Evolutionary conservation across 2,329 filamentous ascomycete species (phyloP).

Genomic region (Rhinocladiella similis): DNA sequence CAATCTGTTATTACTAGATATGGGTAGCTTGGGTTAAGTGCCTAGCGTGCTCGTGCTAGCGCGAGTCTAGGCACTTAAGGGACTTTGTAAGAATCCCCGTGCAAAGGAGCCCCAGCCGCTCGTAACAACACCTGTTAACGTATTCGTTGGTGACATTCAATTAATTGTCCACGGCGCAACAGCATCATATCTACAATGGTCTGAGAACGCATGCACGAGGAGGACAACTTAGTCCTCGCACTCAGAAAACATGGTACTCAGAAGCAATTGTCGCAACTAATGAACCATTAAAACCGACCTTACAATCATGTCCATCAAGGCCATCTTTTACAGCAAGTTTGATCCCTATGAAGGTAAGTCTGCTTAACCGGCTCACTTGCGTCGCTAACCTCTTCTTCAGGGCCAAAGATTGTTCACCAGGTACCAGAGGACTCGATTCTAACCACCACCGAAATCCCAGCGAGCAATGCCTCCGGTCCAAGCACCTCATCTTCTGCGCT

Average conservation of each 20-base stretch:
- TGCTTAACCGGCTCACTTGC: neutral
- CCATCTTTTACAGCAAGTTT: constrained; percentile 68
- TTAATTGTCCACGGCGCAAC: too few species aligned
- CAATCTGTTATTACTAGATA: too few species aligned
- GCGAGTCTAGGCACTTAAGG: too few species aligned
- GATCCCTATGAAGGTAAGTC: constrained; percentile 56
- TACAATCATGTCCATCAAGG: constrained; percentile 55
- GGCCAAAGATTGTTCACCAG: constrained; percentile 64
- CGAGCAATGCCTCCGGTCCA: constrained; percentile 23
- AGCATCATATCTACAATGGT: too few species aligned
- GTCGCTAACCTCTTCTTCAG: constrained; percentile 36
- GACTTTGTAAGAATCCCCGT: too few species aligned
- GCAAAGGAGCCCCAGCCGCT: too few species aligned
- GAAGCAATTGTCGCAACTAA: neutral
- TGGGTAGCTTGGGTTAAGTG: too few species aligned
- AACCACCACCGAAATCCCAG: constrained; percentile 45
- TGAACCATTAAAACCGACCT: neutral
- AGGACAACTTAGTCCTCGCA: too few species aligned
- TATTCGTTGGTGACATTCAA: too few species aligned
- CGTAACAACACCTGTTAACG: too few species aligned
- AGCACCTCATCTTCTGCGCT: constrained; percentile 54
- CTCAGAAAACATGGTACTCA: neutral
- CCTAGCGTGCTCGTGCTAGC: too few species aligned
- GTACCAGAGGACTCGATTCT: constrained; percentile 62
- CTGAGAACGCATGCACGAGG: too few species aligned